Percentiles rank a stretch among this genome's conserved stretches.
phyloP scores from a whole-genome alignment of 2,329 filamentous ascomycete genomes.

The Clonostachys rosea region DNA sequence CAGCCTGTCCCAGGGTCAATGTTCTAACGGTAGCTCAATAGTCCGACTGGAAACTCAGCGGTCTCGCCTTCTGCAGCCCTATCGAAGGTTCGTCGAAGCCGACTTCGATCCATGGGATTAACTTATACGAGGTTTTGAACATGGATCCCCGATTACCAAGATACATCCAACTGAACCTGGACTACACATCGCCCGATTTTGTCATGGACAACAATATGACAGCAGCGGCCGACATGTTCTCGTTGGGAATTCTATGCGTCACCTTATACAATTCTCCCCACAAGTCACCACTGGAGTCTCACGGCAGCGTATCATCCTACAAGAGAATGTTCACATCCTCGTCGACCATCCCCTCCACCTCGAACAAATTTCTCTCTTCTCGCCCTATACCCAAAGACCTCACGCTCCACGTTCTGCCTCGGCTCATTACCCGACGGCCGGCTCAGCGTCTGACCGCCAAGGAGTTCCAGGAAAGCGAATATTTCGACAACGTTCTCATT shows the following conservation, averaged over 20 bases:
- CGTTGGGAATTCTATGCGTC: conserved; percentile 80
- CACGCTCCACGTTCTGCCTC: conserved; percentile 69
- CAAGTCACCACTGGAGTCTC: conserved; percentile 75
- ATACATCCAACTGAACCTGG: conserved; percentile 82
- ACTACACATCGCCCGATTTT: conserved; percentile 94
- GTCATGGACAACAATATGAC: conserved; percentile 87
- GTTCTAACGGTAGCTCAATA: conserved; percentile 29
- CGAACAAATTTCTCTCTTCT: conserved; percentile 81
- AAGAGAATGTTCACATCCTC: conserved; percentile 78
- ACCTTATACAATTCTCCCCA: conserved; percentile 95
- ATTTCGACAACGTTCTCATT: conserved; percentile 95
- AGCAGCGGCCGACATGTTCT: conserved; percentile 86
- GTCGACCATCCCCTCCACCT: conserved; percentile 70
- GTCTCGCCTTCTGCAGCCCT: conserved; percentile 84
- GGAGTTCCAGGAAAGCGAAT: conserved; percentile 92
- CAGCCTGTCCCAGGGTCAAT: neutral
- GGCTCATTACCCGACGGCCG: conserved; percentile 81
- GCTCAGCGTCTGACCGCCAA: conserved; percentile 82
- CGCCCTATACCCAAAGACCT: conserved; percentile 78
- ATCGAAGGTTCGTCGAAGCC: conserved; percentile 70
- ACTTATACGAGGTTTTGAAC: conserved; percentile 78
- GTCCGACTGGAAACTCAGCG: conserved; percentile 98
- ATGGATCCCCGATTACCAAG: conserved; percentile 79
- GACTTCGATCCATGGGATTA: conserved; percentile 74
- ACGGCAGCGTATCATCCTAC: conserved; percentile 78